phyloP scores from a whole-genome alignment of 306 rosid genomes.

The Cicer arietinum region DNA sequence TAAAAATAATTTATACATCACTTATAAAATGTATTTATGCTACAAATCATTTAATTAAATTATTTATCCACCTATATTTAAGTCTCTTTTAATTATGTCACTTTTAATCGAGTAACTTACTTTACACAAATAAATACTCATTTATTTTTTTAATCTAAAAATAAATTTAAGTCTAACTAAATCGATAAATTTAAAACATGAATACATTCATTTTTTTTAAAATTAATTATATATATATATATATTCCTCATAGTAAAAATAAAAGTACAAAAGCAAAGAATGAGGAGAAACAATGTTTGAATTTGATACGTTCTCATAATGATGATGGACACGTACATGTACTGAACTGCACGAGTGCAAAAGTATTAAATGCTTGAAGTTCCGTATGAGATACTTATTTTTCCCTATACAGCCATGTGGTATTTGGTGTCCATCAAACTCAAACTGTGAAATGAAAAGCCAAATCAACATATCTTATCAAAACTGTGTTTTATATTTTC shows the following conservation, averaged over 20 bases:
- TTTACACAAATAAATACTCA: too few relatives aligned
- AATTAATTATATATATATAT: too few relatives aligned
- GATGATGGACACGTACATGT: neutral
- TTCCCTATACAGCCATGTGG: neutral
- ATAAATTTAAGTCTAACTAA: neutral
- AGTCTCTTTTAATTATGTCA: too few relatives aligned
- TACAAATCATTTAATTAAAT: too few relatives aligned
- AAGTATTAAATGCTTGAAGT: neutral
- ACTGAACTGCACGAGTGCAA: slow-evolving; percentile 44
- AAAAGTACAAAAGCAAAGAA: neutral
- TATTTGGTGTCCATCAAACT: slow-evolving; percentile 3
- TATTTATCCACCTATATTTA: too few relatives aligned
- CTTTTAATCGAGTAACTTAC: too few relatives aligned
- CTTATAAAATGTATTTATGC: too few relatives aligned
- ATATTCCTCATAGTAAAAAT: too few relatives aligned
- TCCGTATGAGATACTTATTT: neutral
- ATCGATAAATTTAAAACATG: too few relatives aligned
- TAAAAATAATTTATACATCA: too few relatives aligned
- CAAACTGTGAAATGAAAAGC: neutral
- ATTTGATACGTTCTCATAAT: neutral
- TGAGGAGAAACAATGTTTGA: neutral
- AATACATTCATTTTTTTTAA: too few relatives aligned
- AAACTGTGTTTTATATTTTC: neutral
- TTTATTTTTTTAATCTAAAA: neutral
- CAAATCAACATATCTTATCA: neutral